Evolutionary conservation across 2,329 filamentous ascomycete genomes (phyloP), one percentile per base, ranked within the genome.

Genomic region (Xylaria sp.): DNA sequence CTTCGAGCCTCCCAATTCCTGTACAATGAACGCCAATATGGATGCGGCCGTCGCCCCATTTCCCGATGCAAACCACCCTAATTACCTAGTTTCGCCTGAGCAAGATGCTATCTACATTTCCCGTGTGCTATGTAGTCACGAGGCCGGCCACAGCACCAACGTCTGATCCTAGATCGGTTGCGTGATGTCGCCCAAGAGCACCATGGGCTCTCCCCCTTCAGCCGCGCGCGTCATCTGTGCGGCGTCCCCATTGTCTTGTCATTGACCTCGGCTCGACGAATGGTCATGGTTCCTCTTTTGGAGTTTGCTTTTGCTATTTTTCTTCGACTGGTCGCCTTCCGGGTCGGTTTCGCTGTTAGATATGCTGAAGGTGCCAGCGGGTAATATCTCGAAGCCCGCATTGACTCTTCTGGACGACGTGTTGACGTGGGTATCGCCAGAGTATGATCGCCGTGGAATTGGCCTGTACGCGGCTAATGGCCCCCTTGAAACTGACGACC

Each of bases 331-430:
- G 38, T 38, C 48, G n/a, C 57, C 57, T 22, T 66, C 65, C 48
- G 61, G 44, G 11, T 64, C 62, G 26, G 37, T 53, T 29, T 63
- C 45, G 49, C 50, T 63, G 17, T 53, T 58, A n/a, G 60, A 34
- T 39, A 62, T 60, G 40, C 59, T 46, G 43, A 64, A 66, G n/a
- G 66, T 69, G 1, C 67, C 68, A 9, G 66, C 68, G 2, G 68
- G 67, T 24, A 70, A 54, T 40, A 69, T 54, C 29, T 70, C 68
- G 24, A 70, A 70, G 2, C 67, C 67, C 3, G 60, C 50, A 37
- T 70, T 70, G 2, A 69, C 66, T 29, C 56, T 56, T 29, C 67
- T 63, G 2, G 64, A 55, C 6, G 66, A 46, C 11, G 49, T 62
- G 39, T 68, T 67, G 29, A 50, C 60, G 21, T 65, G 55, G 2